Evolutionary conservation across 176 grass and related monocot genomes (phyloP).

Genomic region (Chrysopogon serrulatus): DNA sequence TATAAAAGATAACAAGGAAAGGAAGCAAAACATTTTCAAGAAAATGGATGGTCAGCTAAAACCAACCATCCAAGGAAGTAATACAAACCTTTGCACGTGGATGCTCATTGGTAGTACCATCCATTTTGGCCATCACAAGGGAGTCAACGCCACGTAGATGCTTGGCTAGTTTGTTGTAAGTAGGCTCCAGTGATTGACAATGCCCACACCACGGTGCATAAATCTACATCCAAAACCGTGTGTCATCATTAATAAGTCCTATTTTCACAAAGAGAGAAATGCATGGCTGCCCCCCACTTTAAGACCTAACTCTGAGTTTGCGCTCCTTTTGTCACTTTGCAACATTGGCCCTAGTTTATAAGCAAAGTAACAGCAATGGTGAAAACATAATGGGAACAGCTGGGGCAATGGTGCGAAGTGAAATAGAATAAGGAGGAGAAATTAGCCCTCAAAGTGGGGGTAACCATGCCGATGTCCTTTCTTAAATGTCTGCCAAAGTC

Average conservation of each 20-base stretch:
- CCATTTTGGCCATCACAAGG: conserved; percentile 97
- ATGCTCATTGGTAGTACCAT: conserved; percentile 87
- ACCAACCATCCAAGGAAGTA: neutral
- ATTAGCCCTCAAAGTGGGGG: neutral
- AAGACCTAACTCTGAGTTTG: neutral
- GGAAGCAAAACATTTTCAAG: neutral
- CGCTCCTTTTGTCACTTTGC: neutral
- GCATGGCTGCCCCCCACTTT: neutral
- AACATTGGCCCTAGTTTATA: neutral
- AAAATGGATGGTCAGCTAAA: conserved; percentile 1
- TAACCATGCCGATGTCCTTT: neutral
- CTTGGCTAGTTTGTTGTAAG: conserved; percentile 80
- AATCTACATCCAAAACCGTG: conserved; percentile 41
- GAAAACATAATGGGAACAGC: neutral
- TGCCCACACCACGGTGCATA: conserved; percentile 99
- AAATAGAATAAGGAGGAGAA: neutral
- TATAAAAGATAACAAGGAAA: neutral
- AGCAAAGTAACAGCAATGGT: neutral
- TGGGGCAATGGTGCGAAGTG: neutral
- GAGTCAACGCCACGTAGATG: conserved; percentile 70
- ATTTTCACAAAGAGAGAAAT: neutral
- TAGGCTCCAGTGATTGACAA: conserved; percentile 85
- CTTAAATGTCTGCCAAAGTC: neutral
- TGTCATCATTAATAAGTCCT: neutral
- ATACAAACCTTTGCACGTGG: conserved; percentile 68